These are phyloP conservation scores for Zymoseptoria pseudotritici DNA, from an alignment of 2,329 filamentous ascomycete species.

Conservation along the genomic window DNA sequence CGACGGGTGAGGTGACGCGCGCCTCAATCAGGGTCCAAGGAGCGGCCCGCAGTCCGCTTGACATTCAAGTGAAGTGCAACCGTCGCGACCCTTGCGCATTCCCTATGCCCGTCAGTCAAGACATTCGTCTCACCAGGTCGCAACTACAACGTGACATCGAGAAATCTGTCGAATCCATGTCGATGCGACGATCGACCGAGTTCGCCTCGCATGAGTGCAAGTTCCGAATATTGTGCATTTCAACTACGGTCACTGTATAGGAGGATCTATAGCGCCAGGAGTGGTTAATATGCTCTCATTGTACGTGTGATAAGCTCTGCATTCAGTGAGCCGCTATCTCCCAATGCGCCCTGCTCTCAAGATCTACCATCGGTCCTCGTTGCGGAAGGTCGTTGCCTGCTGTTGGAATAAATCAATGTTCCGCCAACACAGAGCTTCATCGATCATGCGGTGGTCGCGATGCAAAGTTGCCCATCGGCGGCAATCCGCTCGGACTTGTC, in stretches of 20 bases:
- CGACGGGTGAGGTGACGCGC: background rate
- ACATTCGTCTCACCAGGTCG: background rate
- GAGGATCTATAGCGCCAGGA: background rate
- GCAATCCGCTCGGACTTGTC: background rate
- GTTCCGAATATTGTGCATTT: background rate
- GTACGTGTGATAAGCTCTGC: background rate
- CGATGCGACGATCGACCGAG: background rate
- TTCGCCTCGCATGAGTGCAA: background rate
- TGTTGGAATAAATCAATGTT: background rate
- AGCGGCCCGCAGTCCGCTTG: no score
- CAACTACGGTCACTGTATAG: background rate
- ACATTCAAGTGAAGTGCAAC: no score
- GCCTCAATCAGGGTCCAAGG: no score
- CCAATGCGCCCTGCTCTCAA: background rate
- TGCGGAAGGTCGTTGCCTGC: background rate
- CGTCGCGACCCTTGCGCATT: background rate
- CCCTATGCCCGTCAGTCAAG: background rate
- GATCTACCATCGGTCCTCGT: background rate
- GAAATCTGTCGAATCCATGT: background rate
- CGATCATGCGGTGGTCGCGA: background rate
- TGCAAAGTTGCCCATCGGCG: constrained; percentile 4
- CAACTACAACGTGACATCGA: background rate
- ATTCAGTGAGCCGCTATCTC: background rate
- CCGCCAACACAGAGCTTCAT: background rate
- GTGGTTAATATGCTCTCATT: background rate